Percentiles rank a stretch among this genome's conserved stretches.
These are phyloP conservation scores for Phytophthora meadii DNA, from an alignment of 352 stramenopile genomes.

Conservation along the genomic window DNA sequence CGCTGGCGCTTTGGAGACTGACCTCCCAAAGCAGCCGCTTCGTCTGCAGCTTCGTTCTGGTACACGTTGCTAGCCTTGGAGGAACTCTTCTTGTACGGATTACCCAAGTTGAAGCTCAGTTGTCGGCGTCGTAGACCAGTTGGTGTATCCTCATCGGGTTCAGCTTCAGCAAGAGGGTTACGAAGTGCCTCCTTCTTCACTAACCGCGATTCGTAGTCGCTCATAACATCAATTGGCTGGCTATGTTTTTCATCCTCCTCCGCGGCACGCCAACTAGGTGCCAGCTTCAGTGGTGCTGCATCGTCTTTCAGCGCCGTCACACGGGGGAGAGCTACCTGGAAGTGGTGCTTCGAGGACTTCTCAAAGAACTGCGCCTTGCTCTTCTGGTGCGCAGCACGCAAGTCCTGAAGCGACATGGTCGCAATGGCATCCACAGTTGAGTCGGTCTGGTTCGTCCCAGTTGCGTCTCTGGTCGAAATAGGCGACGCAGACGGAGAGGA, in stretches of 20 bases:
- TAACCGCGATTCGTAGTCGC: slow-evolving; percentile 87
- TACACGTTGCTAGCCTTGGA: slow-evolving; percentile 88
- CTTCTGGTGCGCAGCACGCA: slow-evolving; percentile 58
- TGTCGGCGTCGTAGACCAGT: slow-evolving; percentile 75
- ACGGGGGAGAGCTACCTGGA: slow-evolving; percentile 48
- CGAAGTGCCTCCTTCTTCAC: slow-evolving; percentile 88
- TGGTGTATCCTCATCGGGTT: slow-evolving; percentile 85
- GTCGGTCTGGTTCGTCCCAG: slow-evolving; percentile 32
- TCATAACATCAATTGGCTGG: slow-evolving; percentile 89
- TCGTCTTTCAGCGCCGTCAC: slow-evolving; percentile 28
- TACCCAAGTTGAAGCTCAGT: slow-evolving; percentile 87
- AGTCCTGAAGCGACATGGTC: slow-evolving; percentile 70
- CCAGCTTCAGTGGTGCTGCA: slow-evolving; percentile 48
- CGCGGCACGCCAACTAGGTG: slow-evolving; percentile 61
- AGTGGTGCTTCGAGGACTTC: slow-evolving; percentile 42
- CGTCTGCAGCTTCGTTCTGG: slow-evolving; percentile 84
- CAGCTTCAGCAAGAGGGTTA: slow-evolving; percentile 84
- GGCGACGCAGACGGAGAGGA: slow-evolving; percentile 50
- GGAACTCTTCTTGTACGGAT: slow-evolving; percentile 91
- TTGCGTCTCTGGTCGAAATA: slow-evolving; percentile 31
- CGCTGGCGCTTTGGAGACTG: slow-evolving; percentile 84
- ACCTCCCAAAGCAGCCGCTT: slow-evolving; percentile 77
- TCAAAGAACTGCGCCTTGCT: slow-evolving; percentile 65
- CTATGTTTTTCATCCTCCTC: slow-evolving; percentile 87
- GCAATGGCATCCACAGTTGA: slow-evolving; percentile 61